Base-by-base conservation (phyloP, 2,329 filamentous ascomycete genomes). In the Fusarium euwallaceae region DNA sequence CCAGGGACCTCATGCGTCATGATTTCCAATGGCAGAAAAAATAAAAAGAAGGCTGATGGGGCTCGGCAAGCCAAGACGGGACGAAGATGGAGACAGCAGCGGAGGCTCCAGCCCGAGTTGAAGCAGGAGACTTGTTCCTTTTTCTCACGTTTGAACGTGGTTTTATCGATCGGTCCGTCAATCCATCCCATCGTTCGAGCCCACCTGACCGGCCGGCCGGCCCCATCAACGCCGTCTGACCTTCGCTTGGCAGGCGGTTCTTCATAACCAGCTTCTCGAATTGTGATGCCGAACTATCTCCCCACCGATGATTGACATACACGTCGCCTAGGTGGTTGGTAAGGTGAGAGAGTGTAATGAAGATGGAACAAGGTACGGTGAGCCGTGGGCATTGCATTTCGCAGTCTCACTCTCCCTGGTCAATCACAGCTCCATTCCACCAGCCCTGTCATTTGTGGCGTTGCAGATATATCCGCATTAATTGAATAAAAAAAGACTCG, bases 81-180 rank as follows among this genome's bases (percentile, higher is more conserved):
- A 68, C 62, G 56, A 58, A 29, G 41, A 75, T 59, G 72, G 70
- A 39, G 64, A 51, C 51, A 51, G 51, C 16, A 27, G 43, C 61
- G 66, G 69, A 75, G 63, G 60, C 72, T 70, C 63, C 34, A 72
- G 61, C 63, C 66, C 61, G 69, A 61, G 61, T 56, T 34, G 27
- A 58, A 55, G 27, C 43, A 39, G 41, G 32, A 70, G 69, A 64
- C 70, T 62, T 64, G 58, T 43, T 65, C 22, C 39, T 71, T 53
- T 58, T 39, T 56, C 61, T 61, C 65, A 51, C 58, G 45, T 29
- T 58, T 69, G 48, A 61, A 34, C 61, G 61, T 48, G 64, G 39
- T 27, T 48, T 39, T 48, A 61, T 78, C 69, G 67, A 74, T 76
- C 76, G 74, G 76, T 60, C 74, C 72, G 72, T 70, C 67, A 62